Evolutionary conservation across 352 stramenopile species (phyloP), one percentile per base, ranked within the genome.

Genomic region (Thalassiosira mediterranea): DNA sequence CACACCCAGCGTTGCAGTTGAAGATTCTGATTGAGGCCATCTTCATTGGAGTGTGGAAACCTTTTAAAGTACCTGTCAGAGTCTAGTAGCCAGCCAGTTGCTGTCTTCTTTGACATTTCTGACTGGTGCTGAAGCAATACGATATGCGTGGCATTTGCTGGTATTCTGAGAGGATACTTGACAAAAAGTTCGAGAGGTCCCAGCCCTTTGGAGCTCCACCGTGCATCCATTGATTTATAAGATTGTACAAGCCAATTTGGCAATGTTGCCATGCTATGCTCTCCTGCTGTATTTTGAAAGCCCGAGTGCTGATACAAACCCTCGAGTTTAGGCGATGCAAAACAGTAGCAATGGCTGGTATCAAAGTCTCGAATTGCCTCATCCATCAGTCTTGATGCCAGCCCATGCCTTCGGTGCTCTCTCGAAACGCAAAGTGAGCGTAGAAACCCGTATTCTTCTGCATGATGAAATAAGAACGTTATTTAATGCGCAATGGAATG

Each of bases 11-110:
- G 48, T 37, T n/a, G 32, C 11, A 70, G 0, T 1, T 61, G 32
- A 8, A 70, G 10, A 19, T 34, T 57, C 28, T 7, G 1, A 28
- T 28, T 10, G 23, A 47, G 40, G 40, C 26, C 19, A 51, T 51
- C 4, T 48, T 49, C 2, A 4, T 28, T 15, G 8, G 29, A 17
- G 4, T 38, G 3, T 28, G 17, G 1, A 61, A 21, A 37, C n/a
- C 28, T 15, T 17, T 38, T 49, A 13, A 21, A 53, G n/a, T 70
- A 70, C 10, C 13, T 10, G 28, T 19, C 21, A 28, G 59, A 47
- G 42, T 70, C 37, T 2, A 61, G n/a, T 21, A 70, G 47, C 61
- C 61, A 70, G 21, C 61, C 61, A 34, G 61, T 70, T 32, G 61
- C 29, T 21, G 61, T 70, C n/a, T 46, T 52, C 44, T 70, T 70